Evolutionary conservation across 2,329 filamentous ascomycete species (phyloP).

Genomic region (Tolypocladium paradoxum): DNA sequence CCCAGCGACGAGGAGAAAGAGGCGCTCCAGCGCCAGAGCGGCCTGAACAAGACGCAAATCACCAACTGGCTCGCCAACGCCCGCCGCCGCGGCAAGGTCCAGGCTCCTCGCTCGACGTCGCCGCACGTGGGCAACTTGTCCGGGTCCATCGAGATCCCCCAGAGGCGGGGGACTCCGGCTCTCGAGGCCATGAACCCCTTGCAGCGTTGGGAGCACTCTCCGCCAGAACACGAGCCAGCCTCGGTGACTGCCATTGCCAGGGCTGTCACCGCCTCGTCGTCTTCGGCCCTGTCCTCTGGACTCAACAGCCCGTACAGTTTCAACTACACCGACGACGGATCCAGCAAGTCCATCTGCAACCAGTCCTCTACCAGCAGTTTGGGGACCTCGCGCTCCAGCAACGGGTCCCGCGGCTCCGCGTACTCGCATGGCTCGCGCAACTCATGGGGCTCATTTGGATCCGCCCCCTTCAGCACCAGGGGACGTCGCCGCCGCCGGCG

Average conservation of each 20-base stretch:
- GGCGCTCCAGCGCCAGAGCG: conserved; percentile 64
- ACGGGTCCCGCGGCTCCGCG: conserved; percentile 45
- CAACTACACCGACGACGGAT: conserved; percentile 51
- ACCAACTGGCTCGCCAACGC: conserved; percentile 91
- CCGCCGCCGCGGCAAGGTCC: conserved; percentile 69
- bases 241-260: conserved; percentile 47
- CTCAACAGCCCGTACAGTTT: conserved; percentile 46
- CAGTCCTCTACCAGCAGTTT: conserved; percentile 50
- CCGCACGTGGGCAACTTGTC: conserved; percentile 53
- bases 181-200: conserved; percentile 44
- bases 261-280: conserved; percentile 43
- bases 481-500: conserved; percentile 40
- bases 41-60: conserved; percentile 73
- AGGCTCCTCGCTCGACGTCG: conserved; percentile 55
- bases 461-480: conserved; percentile 30
- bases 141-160: conserved; percentile 63
- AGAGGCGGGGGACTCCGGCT: conserved; percentile 43
- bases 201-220: conserved; percentile 49
- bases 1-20: conserved; percentile 82
- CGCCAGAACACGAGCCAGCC: conserved; percentile 49
- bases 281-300: conserved; percentile 40
- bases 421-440: conserved; percentile 48
- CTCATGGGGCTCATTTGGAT: conserved; percentile 41
- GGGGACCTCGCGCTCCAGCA: conserved; percentile 50
- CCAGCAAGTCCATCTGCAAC: conserved; percentile 44